Conservation (phyloP, 1,284 basidiomycete genomes). For the Puccinia triticina region DNA sequence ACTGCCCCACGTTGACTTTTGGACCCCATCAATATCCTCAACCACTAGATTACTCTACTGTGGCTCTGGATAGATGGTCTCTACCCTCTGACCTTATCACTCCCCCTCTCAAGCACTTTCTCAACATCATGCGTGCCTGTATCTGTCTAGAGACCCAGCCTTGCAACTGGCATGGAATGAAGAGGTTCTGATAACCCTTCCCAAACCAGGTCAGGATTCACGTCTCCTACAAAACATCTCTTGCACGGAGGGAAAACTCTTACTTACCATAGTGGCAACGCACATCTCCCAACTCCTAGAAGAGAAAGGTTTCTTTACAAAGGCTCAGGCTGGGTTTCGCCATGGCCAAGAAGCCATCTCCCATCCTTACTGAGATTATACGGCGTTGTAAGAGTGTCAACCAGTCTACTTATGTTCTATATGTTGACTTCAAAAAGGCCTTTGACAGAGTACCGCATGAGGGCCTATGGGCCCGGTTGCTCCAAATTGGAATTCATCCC, state of each 20-base stretch:
- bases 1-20: background rate
- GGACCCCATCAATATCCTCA: background rate
- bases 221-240: background rate
- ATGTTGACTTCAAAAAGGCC: slow-evolving; percentile 41
- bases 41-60: slow-evolving; percentile 5
- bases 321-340: background rate
- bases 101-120: background rate
- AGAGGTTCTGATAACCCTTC: slow-evolving; percentile 9
- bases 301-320: background rate
- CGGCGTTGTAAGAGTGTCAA: background rate
- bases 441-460: slow-evolving; percentile 39
- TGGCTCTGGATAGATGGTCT: background rate
- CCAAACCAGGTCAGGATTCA: slow-evolving; percentile 32
- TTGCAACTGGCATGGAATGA: slow-evolving; percentile 17
- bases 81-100: background rate
- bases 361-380: slow-evolving; percentile 13
- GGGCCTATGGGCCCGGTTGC: background rate
- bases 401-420: background rate
- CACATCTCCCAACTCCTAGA: background rate
- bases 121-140: background rate
- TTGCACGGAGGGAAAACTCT: slow-evolving; percentile 13
- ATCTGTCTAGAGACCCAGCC: slow-evolving; percentile 8
- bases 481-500: background rate
- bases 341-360: slow-evolving; percentile 1
- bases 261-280: background rate